phyloP scores from a whole-genome alignment of 148 eudicot species.

The Nepenthes mirabilis region DNA sequence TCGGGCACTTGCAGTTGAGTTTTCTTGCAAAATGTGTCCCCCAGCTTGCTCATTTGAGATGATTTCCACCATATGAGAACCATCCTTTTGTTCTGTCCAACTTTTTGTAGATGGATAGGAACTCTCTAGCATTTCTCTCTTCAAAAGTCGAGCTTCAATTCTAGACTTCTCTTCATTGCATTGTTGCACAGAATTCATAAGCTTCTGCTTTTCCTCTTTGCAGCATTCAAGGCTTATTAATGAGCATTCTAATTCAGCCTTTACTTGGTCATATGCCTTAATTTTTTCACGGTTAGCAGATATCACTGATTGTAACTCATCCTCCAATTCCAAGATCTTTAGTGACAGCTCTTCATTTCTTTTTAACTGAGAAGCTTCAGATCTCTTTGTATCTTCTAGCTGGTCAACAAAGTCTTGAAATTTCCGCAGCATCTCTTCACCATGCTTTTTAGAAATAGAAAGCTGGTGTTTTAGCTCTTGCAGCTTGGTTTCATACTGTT shows the following conservation, averaged over 20 bases:
- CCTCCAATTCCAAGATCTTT: slow-evolving; percentile 57
- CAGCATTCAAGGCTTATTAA: slow-evolving; percentile 79
- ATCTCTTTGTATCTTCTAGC: slow-evolving; percentile 57
- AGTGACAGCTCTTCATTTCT: slow-evolving; percentile 60
- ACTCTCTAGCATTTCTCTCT: slow-evolving; percentile 29
- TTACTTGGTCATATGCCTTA: slow-evolving; percentile 49
- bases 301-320: slow-evolving; percentile 37
- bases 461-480: slow-evolving; percentile 77
- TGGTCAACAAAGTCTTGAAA: slow-evolving; percentile 82
- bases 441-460: slow-evolving; percentile 70
- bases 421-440: slow-evolving; percentile 83
- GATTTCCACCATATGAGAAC: slow-evolving; percentile 8
- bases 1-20: slow-evolving; percentile 8
- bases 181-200: slow-evolving; percentile 39
- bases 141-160: slow-evolving; percentile 31
- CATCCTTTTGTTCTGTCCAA: slow-evolving; percentile 14
- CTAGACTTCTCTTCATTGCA: slow-evolving; percentile 39
- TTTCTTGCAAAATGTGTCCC: slow-evolving; percentile 5
- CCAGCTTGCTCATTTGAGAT: slow-evolving; percentile 7
- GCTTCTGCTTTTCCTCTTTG: slow-evolving; percentile 85
- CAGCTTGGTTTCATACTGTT: slow-evolving; percentile 71
- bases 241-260: slow-evolving; percentile 83
- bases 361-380: slow-evolving; percentile 54
- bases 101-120: slow-evolving; percentile 19
- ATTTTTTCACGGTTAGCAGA: slow-evolving; percentile 62